A percentile compares a stretch with the other conserved stretches of the same genome.
phyloP scores from a whole-genome alignment of 2,329 filamentous ascomycete genomes.

The Penicillium occitanis region DNA sequence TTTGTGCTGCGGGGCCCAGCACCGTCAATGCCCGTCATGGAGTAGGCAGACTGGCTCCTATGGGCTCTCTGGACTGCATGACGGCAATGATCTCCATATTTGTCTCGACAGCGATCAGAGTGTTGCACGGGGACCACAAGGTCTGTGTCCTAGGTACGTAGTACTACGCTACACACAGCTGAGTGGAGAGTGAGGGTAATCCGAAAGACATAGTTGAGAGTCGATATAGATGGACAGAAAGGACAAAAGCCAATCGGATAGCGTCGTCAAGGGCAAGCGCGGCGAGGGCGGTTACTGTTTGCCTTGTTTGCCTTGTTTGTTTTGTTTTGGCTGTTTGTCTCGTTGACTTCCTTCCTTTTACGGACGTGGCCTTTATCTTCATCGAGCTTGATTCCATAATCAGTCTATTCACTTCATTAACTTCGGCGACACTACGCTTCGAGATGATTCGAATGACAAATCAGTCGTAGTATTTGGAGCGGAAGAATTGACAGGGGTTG shows the following conservation, averaged over 20 bases:
- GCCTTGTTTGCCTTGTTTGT: conserved; percentile 10
- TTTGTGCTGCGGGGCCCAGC: conserved; percentile 17
- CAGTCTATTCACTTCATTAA: neutral
- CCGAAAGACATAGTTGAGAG: neutral
- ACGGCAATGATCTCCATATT: conserved; percentile 11
- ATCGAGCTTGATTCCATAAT: neutral
- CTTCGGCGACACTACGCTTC: neutral
- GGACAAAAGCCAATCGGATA: neutral
- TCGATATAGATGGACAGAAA: neutral
- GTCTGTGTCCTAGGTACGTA: neutral
- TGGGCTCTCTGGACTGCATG: neutral
- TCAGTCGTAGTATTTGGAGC: neutral
- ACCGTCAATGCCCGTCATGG: conserved; percentile 16
- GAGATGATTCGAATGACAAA: neutral
- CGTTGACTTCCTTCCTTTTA: neutral
- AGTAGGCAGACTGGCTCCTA: neutral
- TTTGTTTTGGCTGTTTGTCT: conserved; percentile 4
- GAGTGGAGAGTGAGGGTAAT: neutral
- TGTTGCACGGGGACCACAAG: neutral
- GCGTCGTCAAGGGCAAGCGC: conserved; percentile 1
- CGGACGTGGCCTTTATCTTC: neutral
- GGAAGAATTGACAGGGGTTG: neutral
- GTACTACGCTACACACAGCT: neutral
- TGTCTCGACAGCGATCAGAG: neutral
- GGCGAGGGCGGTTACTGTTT: conserved; percentile 15